Conservation (phyloP, 2,329 filamentous ascomycete genomes). For the Colletotrichum caudatum region DNA sequence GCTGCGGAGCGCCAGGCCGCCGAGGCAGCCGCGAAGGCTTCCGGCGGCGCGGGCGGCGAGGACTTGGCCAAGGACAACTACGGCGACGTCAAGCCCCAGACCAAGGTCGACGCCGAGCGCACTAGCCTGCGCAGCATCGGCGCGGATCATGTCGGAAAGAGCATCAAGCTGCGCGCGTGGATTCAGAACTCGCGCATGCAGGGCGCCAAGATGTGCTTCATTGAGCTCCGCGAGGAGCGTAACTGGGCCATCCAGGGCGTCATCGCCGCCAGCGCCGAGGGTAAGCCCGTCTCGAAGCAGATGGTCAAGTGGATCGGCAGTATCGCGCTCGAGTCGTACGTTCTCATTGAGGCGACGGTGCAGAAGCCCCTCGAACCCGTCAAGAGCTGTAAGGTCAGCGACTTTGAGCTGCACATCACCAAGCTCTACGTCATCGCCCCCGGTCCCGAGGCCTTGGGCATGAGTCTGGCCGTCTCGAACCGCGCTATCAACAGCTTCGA, state of each 20-base stretch:
- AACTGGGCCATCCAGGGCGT: constrained; percentile 87
- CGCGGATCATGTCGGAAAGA: constrained; percentile 75
- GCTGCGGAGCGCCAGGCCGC: constrained; percentile 6
- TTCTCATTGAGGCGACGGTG: constrained; percentile 83
- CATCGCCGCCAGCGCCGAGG: constrained; percentile 74
- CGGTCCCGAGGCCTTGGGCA: constrained; percentile 67
- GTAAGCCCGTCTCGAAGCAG: constrained; percentile 70
- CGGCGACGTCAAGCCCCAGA: constrained; percentile 71
- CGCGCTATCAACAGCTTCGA: constrained; percentile 68
- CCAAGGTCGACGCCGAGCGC: constrained; percentile 63
- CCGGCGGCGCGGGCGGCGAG: constrained; percentile 18
- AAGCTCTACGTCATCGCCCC: constrained; percentile 84
- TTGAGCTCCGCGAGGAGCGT: constrained; percentile 83
- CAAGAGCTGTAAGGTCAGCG: constrained; percentile 84
- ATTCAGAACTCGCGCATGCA: constrained; percentile 91
- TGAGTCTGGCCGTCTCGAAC: constrained; percentile 69
- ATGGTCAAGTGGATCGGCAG: constrained; percentile 90
- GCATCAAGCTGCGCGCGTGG: constrained; percentile 81
- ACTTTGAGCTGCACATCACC: constrained; percentile 87
- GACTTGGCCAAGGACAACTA: constrained; percentile 32
- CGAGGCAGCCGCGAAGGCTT: constrained; percentile 31
- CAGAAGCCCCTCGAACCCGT: constrained; percentile 87
- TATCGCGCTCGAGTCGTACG: constrained; percentile 83
- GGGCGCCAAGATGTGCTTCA: constrained; percentile 86
- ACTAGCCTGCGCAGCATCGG: constrained; percentile 73